These are phyloP conservation scores for Debaryomyces castellii DNA, from an alignment of 805 yeast species.

Conservation along the genomic window DNA sequence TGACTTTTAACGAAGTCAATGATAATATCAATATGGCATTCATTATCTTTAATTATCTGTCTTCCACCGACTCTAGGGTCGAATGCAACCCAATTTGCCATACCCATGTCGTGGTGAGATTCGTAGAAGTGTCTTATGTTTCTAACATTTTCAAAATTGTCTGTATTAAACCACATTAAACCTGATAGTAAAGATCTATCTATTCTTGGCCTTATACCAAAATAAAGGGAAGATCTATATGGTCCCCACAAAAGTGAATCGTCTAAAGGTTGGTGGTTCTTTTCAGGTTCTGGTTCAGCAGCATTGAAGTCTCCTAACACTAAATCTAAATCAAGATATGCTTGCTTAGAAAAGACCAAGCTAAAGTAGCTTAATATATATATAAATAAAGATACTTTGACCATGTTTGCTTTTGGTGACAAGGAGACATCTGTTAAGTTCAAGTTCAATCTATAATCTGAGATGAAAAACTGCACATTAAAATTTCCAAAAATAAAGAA, in stretches of 20 bases:
- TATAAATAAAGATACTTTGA: slow-evolving; percentile 1
- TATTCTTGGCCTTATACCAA: slow-evolving; percentile 80
- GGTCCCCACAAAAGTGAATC: slow-evolving; percentile 76
- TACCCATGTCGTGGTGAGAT: slow-evolving; percentile 64
- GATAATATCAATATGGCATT: slow-evolving; percentile 58
- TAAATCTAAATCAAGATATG: slow-evolving; percentile 19
- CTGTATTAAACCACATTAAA: slow-evolving; percentile 81
- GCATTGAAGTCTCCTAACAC: slow-evolving; percentile 38
- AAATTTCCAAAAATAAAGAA: neutral
- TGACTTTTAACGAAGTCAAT: slow-evolving; percentile 74
- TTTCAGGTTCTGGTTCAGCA: slow-evolving; percentile 7
- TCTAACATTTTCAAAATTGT: slow-evolving; percentile 51
- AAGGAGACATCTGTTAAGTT: neutral
- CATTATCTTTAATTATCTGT: slow-evolving; percentile 69
- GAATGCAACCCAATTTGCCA: slow-evolving; percentile 82
- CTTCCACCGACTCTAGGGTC: slow-evolving; percentile 89
- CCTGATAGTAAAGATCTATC: slow-evolving; percentile 79
- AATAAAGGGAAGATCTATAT: slow-evolving; percentile 79
- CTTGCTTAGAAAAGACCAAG: slow-evolving; percentile 10
- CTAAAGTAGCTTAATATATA: neutral
- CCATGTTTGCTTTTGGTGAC: neutral
- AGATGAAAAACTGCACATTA: neutral
- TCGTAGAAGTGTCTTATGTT: slow-evolving; percentile 73
- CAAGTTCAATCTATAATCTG: neutral
- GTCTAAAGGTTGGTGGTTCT: slow-evolving; percentile 18